Percentiles rank a stretch among this genome's conserved stretches.
phyloP scores from a whole-genome alignment of 768 basidiomycete genomes.

The Naematelia encephala region DNA sequence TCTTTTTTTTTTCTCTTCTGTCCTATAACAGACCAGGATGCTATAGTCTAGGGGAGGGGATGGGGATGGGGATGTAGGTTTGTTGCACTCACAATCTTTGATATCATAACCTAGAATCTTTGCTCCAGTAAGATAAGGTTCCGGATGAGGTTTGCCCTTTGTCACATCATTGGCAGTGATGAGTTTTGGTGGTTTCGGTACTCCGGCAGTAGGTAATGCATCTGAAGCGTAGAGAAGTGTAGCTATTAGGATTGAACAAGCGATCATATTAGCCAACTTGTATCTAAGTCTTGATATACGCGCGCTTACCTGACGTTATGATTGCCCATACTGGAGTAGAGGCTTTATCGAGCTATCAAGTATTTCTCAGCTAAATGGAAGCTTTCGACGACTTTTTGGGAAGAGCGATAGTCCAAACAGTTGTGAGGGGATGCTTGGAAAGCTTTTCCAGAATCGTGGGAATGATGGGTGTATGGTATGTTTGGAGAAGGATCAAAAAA shows the following conservation, averaged over 20 bases:
- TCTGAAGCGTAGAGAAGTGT: slow-evolving; percentile 67
- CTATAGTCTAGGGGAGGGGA: not conserved
- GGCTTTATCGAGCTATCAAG: slow-evolving; percentile 24
- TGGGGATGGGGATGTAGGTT: not conserved
- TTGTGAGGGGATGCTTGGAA: too few species aligned
- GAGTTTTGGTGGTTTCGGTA: slow-evolving; percentile 61
- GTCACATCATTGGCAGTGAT: slow-evolving; percentile 73
- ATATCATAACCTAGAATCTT: slow-evolving; percentile 59
- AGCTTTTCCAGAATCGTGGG: slow-evolving; percentile 52
- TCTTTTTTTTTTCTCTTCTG: not conserved
- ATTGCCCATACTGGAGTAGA: slow-evolving; percentile 63
- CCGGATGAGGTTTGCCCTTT: slow-evolving; percentile 82
- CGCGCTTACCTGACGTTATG: slow-evolving; percentile 73
- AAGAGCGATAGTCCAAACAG: too few species aligned
- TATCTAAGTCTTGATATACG: too few species aligned
- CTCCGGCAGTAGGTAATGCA: slow-evolving; percentile 63
- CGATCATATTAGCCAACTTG: too few species aligned
- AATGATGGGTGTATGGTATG: not conserved
- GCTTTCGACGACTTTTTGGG: too few species aligned
- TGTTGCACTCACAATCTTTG: slow-evolving; percentile 57
- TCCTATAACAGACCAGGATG: not conserved
- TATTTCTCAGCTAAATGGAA: too few species aligned
- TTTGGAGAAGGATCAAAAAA: too few species aligned
- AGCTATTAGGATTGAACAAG: slow-evolving; percentile 64
- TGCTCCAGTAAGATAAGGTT: slow-evolving; percentile 79